Base-by-base conservation (phyloP, 805 yeast species). In the Lipomyces sp. region DNA sequence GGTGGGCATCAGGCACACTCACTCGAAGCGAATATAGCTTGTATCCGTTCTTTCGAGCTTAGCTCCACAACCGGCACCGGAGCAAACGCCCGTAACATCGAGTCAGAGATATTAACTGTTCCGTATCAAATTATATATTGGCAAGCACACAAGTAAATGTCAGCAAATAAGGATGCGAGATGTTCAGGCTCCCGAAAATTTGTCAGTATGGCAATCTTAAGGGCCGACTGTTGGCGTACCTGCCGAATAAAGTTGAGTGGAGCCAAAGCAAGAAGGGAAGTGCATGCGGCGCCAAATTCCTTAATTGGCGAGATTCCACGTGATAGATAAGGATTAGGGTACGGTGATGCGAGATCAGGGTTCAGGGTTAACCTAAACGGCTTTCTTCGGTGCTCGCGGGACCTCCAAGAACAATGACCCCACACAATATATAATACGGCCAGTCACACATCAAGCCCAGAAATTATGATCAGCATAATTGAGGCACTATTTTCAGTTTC, bases 1-100 rank as follows among this genome's bases (percentile, higher is more conserved):
- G 53, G 24, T 24, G 4, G 29, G 35, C 15, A 51, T 32, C 18
- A 11, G 45, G 15, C 30, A 42, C 24, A 18, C 69, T 13, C 30
- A 66, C 69, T 59, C 29, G 56, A 15, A 4, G 64, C 64, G 53
- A 60, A 63, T 7, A 66, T 56, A 4, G 69, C 55, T 30, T 57
- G 48, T 29, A 66, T 66, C 30, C 69, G 64, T 63, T 66, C 69
- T 37, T 66, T 66, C 39, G 67, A 60, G 60, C 65, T 37, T 18
- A 66, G 63, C 57, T 66, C 69, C 57, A 66, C 69, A 13, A 66
- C 61, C 30, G 69, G 69, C 34, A 63, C 64, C 51, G 66, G 67
- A 15, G 64, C 55, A 37, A 66, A 54, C 50, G 67, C 69, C 15
- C 60, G 64, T 60, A 66, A 35, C 69, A 66, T 66, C 48, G 48